These are phyloP conservation scores for Rhizophora mangle DNA, from an alignment of 345 rosid species.

Conservation along the genomic window DNA sequence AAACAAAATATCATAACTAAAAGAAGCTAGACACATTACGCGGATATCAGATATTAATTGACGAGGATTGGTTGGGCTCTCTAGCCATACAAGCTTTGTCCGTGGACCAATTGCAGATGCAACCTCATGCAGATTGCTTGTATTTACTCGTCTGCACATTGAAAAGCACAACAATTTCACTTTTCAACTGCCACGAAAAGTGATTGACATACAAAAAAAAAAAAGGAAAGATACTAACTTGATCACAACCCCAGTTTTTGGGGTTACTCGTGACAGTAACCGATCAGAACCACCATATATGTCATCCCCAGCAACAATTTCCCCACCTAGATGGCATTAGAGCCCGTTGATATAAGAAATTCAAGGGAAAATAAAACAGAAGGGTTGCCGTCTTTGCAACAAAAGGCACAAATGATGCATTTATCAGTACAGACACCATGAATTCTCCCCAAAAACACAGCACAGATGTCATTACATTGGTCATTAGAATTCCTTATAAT, in stretches of 20 bases:
- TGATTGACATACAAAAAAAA: not conserved
- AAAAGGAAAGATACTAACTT: slow-evolving; percentile 54
- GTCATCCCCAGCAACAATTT: slow-evolving; percentile 94
- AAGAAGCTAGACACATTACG: slow-evolving; percentile 36
- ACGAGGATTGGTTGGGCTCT: slow-evolving; percentile 90
- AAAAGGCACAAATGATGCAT: not conserved
- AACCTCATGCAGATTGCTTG: slow-evolving; percentile 63
- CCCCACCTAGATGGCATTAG: slow-evolving; percentile 47
- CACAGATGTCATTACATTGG: not conserved
- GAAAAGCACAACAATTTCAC: slow-evolving; percentile 18
- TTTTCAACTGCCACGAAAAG: slow-evolving; percentile 1
- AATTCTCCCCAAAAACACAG: not conserved
- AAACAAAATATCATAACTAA: not conserved
- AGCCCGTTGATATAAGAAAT: slow-evolving; percentile 2
- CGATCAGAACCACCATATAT: slow-evolving; percentile 93
- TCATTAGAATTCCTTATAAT: too few species aligned
- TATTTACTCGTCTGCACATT: slow-evolving; percentile 71
- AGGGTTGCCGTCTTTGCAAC: not conserved
- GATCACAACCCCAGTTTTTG: slow-evolving; percentile 67
- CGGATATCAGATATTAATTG: slow-evolving; percentile 80
- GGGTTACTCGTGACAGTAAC: slow-evolving; percentile 76
- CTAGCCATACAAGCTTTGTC: slow-evolving; percentile 91
- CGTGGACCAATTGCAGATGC: slow-evolving; percentile 68
- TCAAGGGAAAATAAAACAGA: not conserved
- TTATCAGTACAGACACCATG: not conserved